phyloP scores from a whole-genome alignment of 129 eudicot species.

The Pseudognaphalium luteoalbum region DNA sequence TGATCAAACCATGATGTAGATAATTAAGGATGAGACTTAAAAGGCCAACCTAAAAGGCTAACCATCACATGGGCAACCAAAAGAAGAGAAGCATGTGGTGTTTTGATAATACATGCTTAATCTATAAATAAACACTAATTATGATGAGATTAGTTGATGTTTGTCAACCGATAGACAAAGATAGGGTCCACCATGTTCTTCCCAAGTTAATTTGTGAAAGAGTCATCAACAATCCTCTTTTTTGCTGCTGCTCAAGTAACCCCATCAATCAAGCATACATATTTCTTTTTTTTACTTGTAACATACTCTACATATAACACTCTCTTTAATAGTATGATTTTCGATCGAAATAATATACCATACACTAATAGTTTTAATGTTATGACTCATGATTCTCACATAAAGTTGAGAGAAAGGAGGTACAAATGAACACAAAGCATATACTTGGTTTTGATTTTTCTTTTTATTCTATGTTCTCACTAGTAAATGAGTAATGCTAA shows the following conservation, averaged over 20 bases:
- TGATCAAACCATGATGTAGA: background rate
- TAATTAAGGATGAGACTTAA: constrained; percentile 15
- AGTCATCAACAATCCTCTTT: constrained; percentile 28
- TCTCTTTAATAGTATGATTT: background rate
- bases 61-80: constrained; percentile 34
- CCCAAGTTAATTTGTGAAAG: constrained; percentile 23
- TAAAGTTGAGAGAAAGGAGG: background rate
- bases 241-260: constrained; percentile 17
- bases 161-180: constrained; percentile 41
- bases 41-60: constrained; percentile 27
- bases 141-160: constrained; percentile 58
- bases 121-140: constrained; percentile 36
- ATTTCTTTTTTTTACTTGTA: constrained; percentile 20
- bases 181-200: constrained; percentile 68
- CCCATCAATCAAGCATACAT: constrained; percentile 32
- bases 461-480: background rate
- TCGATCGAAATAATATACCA: background rate
- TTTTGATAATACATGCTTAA: constrained; percentile 37
- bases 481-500: too few relatives aligned
- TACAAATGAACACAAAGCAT: background rate
- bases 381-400: background rate
- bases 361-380: background rate
- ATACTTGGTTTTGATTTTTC: background rate
- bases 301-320: constrained; percentile 13
- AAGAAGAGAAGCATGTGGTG: constrained; percentile 43